Percentiles rank a stretch among this genome's conserved stretches.
These are phyloP conservation scores for Ganoderma multipileum DNA, from an alignment of 1,284 basidiomycete species.

Conservation along the genomic window DNA sequence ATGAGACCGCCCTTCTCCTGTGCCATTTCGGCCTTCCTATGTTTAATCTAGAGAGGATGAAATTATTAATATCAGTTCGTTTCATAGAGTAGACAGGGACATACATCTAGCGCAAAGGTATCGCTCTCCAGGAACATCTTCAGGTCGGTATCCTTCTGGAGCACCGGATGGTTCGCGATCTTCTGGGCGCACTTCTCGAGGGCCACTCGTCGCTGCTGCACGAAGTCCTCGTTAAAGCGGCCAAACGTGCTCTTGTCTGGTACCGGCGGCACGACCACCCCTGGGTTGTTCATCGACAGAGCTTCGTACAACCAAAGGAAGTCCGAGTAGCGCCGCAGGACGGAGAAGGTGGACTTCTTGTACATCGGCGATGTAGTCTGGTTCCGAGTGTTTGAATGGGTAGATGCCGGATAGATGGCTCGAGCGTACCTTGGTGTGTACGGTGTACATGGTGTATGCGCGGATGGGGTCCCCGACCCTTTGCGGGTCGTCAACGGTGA, in stretches of 20 bases:
- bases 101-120: slow-evolving; percentile 81
- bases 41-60: slow-evolving; percentile 72
- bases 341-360: slow-evolving; percentile 85
- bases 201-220: slow-evolving; percentile 82
- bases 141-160: slow-evolving; percentile 85
- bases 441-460: slow-evolving; percentile 94
- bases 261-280: slow-evolving; percentile 95
- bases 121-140: slow-evolving; percentile 90
- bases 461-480: slow-evolving; percentile 93
- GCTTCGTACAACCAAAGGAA: slow-evolving; percentile 97
- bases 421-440: slow-evolving; percentile 77
- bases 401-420: not conserved
- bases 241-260: slow-evolving; percentile 96
- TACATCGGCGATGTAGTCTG: slow-evolving; percentile 87
- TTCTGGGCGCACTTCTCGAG: slow-evolving; percentile 92
- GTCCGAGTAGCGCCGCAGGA: slow-evolving; percentile 94
- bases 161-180: slow-evolving; percentile 86
- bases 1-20: slow-evolving; percentile 82
- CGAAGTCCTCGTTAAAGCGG: slow-evolving; percentile 89
- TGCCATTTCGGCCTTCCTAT: slow-evolving; percentile 78
- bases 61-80: not conserved
- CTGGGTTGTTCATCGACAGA: slow-evolving; percentile 91
- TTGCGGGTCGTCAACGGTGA: slow-evolving; percentile 92
- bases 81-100: slow-evolving; percentile 36
- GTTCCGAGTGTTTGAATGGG: not conserved